Percentiles rank a stretch among this genome's conserved stretches.
Evolutionary conservation across 2,329 filamentous ascomycete genomes (phyloP).

Genomic region (Phyllachora maydis): DNA sequence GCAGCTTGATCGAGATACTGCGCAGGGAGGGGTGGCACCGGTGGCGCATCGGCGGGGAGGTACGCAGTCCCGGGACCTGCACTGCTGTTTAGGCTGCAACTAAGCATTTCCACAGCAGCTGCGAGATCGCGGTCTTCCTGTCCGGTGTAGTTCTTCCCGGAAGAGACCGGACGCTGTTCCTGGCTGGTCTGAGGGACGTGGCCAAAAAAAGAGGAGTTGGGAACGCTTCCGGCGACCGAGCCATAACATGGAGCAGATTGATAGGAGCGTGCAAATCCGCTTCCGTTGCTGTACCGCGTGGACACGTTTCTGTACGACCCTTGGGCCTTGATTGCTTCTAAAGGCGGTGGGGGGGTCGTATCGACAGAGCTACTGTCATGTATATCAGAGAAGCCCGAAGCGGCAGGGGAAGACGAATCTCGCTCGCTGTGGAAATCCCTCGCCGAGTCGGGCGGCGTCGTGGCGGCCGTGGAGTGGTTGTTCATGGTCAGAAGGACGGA

Average conservation of each 20-base stretch:
- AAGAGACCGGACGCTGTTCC: constrained; percentile 59
- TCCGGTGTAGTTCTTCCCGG: constrained; percentile 52
- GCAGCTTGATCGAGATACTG: constrained; percentile 49
- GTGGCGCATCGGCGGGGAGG: constrained; percentile 55
- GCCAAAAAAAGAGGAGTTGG: constrained; percentile 23
- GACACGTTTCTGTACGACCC: constrained; percentile 23
- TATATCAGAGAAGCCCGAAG: constrained; percentile 61
- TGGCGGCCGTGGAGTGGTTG: constrained; percentile 21
- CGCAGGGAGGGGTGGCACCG: constrained; percentile 69
- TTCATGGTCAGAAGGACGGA: constrained; percentile 94
- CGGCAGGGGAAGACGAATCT: constrained; percentile 63
- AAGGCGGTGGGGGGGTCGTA: constrained; percentile 74
- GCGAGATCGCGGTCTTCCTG: constrained; percentile 77
- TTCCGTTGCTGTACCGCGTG: constrained; percentile 38
- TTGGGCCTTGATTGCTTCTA: constrained; percentile 38
- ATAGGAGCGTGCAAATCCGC: constrained; percentile 55
- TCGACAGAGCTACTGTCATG: constrained; percentile 72
- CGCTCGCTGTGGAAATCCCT: constrained; percentile 57
- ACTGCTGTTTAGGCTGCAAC: constrained; percentile 73
- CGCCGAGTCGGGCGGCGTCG: constrained; percentile 42
- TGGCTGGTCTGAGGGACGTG: constrained; percentile 57
- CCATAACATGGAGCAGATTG: constrained; percentile 45
- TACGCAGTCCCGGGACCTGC: constrained; percentile 41
- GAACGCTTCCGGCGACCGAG: constrained; percentile 28
- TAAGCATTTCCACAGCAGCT: constrained; percentile 74